Conservation (phyloP, 495 filamentous ascomycete genomes). For the Aspergillus leporis region DNA sequence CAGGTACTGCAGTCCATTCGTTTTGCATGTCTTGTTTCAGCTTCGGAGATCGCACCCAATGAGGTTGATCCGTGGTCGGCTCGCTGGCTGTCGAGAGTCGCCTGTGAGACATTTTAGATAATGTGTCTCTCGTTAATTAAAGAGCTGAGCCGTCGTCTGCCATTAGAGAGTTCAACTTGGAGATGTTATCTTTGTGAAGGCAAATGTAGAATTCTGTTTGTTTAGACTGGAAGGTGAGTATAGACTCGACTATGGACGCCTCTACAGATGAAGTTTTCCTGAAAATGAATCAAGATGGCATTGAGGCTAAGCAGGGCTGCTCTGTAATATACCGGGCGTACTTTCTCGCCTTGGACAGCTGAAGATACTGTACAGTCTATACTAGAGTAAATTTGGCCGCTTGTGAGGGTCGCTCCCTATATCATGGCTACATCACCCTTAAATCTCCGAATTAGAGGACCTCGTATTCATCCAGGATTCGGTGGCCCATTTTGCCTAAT, state of each 20-base stretch:
- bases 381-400: not conserved
- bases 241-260: not conserved
- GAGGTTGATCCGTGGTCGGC: not conserved
- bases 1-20: not conserved
- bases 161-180: not conserved
- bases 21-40: constrained; percentile 4
- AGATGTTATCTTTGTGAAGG: not conserved
- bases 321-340: not conserved
- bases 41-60: not conserved
- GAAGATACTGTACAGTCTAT: not conserved
- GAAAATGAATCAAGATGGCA: not conserved
- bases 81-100: constrained; percentile 4
- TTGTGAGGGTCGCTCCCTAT: not conserved
- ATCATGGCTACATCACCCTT: not conserved
- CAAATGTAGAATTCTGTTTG: not conserved
- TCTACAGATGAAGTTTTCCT: not conserved
- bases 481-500: not conserved
- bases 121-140: not conserved
- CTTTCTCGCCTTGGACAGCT: not conserved
- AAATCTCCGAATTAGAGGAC: not conserved
- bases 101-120: constrained; percentile 1
- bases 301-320: not conserved
- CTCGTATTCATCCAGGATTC: not conserved
- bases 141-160: not conserved
- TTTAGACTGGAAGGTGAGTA: not conserved